Conservation (phyloP, 208 protist genomes). For the Trypanosomatidae sp. region DNA sequence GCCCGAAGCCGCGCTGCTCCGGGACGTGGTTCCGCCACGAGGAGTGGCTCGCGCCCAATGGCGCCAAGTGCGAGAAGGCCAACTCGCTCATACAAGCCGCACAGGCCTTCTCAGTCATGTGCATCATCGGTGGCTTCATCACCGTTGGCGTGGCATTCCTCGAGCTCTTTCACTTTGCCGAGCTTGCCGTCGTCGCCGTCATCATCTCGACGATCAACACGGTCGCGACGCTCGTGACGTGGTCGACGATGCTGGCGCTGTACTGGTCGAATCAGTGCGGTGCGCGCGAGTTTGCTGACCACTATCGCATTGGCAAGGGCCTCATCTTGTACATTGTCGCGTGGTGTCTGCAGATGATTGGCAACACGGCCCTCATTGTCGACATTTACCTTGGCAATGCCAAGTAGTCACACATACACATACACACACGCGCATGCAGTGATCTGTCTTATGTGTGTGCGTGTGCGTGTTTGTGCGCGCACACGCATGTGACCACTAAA, state of each 20-base stretch:
- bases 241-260: constrained; percentile 35
- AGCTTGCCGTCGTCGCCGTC: constrained; percentile 32
- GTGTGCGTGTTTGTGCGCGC: too few species aligned
- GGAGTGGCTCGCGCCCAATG: constrained; percentile 11
- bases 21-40: constrained; percentile 32
- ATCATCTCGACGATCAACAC: constrained; percentile 41
- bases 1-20: constrained; percentile 33
- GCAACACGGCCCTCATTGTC: constrained; percentile 13
- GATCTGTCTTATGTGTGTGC: too few species aligned
- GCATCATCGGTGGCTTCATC: constrained; percentile 37
- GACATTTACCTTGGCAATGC: constrained; percentile 16
- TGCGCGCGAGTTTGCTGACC: constrained; percentile 12
- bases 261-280: constrained; percentile 40
- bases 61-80: constrained; percentile 22
- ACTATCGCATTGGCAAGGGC: constrained; percentile 25
- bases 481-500: too few species aligned
- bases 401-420: constrained; percentile 13
- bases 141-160: constrained; percentile 17
- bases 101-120: constrained; percentile 52
- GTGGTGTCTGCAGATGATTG: constrained; percentile 34
- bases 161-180: constrained; percentile 32
- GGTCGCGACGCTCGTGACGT: constrained; percentile 27
- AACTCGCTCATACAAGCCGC: constrained; percentile 31
- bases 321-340: constrained; percentile 40
- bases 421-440: too few species aligned